A percentile compares a stretch with the other conserved stretches of the same genome.
These are phyloP conservation scores for Gossypium laxum DNA, from an alignment of 441 rosid species.

Conservation along the genomic window DNA sequence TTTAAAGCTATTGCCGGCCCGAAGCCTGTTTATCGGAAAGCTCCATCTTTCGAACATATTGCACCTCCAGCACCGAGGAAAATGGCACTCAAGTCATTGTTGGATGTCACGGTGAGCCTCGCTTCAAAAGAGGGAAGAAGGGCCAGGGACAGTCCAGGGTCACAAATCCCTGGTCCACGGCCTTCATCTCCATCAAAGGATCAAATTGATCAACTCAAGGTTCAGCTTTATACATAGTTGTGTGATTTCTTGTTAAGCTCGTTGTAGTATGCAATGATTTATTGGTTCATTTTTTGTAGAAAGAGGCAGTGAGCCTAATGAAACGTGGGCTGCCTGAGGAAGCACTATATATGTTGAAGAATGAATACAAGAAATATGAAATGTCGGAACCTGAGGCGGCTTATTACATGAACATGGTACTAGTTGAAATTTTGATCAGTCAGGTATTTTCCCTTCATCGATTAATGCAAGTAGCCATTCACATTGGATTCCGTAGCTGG, in stretches of 20 bases:
- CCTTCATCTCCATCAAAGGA: constrained; percentile 26
- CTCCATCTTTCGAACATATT: constrained; percentile 16
- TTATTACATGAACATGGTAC: constrained; percentile 40
- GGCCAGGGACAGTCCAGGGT: constrained; percentile 2
- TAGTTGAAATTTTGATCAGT: constrained; percentile 43
- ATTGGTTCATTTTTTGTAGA: constrained; percentile 22
- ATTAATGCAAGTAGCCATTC: background rate
- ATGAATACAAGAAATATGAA: constrained; percentile 22
- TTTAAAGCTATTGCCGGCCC: constrained; percentile 35
- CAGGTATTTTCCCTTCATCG: constrained; percentile 22
- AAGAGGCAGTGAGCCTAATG: constrained; percentile 38
- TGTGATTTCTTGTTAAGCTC: background rate
- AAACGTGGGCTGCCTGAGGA: constrained; percentile 33
- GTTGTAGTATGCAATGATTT: background rate
- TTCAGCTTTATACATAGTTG: background rate
- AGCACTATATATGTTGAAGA: constrained; percentile 28
- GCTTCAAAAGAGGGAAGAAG: constrained; percentile 25
- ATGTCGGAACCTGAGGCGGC: constrained; percentile 34
- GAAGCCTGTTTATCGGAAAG: constrained; percentile 27
- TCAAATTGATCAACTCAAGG: constrained; percentile 23
- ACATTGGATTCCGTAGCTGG: background rate
- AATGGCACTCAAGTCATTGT: constrained; percentile 39
- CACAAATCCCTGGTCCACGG: constrained; percentile 21
- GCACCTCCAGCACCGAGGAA: constrained; percentile 19
- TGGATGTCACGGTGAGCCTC: constrained; percentile 33